Percentiles rank a stretch among this genome's conserved stretches.
phyloP scores from a whole-genome alignment of 805 yeast species.

The Myxozyma kluyveri region DNA sequence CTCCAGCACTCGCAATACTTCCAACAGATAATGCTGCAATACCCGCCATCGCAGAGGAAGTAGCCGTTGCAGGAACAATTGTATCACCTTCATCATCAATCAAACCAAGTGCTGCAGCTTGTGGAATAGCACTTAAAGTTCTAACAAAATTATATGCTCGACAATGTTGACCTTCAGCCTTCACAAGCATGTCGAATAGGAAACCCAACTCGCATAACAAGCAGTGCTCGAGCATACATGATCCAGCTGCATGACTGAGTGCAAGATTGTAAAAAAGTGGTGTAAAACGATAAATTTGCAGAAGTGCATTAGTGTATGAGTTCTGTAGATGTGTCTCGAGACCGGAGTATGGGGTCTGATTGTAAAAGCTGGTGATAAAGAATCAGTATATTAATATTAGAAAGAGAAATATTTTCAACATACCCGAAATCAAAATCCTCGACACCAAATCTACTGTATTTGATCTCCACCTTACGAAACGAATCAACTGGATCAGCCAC shows the following conservation, averaged over 20 bases:
- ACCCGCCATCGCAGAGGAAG: not conserved
- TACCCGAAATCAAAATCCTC: slow-evolving; percentile 84
- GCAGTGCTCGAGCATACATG: slow-evolving; percentile 46
- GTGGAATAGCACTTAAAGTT: slow-evolving; percentile 47
- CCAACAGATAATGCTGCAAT: not conserved
- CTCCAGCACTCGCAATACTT: not conserved
- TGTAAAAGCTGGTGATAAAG: slow-evolving; percentile 47
- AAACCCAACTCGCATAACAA: slow-evolving; percentile 81
- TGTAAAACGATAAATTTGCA: slow-evolving; percentile 76
- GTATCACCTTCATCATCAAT: slow-evolving; percentile 44
- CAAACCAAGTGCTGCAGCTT: slow-evolving; percentile 54
- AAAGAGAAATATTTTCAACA: no score
- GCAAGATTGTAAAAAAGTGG: slow-evolving; percentile 70
- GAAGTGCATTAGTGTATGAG: slow-evolving; percentile 69
- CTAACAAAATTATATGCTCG: slow-evolving; percentile 76
- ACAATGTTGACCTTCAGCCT: slow-evolving; percentile 75
- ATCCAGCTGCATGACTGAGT: slow-evolving; percentile 54
- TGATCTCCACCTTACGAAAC: slow-evolving; percentile 70
- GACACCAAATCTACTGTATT: slow-evolving; percentile 86
- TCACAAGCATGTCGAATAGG: slow-evolving; percentile 83
- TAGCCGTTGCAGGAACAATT: not conserved
- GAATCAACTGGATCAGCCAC: slow-evolving; percentile 22
- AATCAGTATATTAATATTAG: not conserved
- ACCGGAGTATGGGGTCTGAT: slow-evolving; percentile 71
- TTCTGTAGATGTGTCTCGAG: slow-evolving; percentile 84